Conservation (phyloP, 2,329 filamentous ascomycete species). For the Metarhizium brunneum region DNA sequence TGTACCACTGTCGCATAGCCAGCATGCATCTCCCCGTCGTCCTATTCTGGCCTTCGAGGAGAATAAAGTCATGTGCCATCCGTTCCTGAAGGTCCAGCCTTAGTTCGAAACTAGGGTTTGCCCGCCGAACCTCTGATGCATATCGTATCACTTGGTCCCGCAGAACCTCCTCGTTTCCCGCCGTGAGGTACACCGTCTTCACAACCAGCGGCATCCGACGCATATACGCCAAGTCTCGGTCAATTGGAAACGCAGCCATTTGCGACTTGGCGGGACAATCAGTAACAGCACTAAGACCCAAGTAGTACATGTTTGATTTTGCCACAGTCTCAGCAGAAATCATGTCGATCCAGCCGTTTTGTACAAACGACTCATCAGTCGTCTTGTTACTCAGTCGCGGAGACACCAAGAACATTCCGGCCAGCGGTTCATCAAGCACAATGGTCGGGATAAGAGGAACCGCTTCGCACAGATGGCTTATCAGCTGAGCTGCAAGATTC, state of each 20-base stretch:
- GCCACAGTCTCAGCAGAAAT: slow-evolving; percentile 2
- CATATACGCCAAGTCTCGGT: slow-evolving; percentile 4
- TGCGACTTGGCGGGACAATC: background rate
- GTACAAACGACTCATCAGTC: slow-evolving; percentile 2
- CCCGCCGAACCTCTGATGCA: background rate
- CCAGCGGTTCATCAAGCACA: slow-evolving; percentile 14
- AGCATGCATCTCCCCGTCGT: slow-evolving; percentile 3
- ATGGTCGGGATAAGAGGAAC: slow-evolving; percentile 12
- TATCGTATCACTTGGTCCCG: slow-evolving; percentile 5
- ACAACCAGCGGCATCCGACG: slow-evolving; percentile 3
- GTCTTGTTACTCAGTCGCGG: slow-evolving; percentile 13
- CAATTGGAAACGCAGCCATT: slow-evolving; percentile 5
- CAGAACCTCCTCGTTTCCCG: slow-evolving; percentile 8
- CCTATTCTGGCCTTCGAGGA: slow-evolving; percentile 6
- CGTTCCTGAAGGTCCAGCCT: background rate
- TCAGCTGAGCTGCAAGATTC: slow-evolving; percentile 20
- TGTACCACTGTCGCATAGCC: slow-evolving; percentile 2
- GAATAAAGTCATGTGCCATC: slow-evolving; percentile 9
- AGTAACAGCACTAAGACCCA: background rate
- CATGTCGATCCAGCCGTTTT: slow-evolving; percentile 8
- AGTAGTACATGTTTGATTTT: slow-evolving; percentile 1
- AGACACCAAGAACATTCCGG: slow-evolving; percentile 21
- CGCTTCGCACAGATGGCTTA: slow-evolving; percentile 20
- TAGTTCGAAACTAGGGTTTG: slow-evolving; percentile 8
- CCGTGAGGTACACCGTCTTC: slow-evolving; percentile 4